phyloP scores from a whole-genome alignment of 2,329 filamentous ascomycete genomes.

The Boeremia exigua region DNA sequence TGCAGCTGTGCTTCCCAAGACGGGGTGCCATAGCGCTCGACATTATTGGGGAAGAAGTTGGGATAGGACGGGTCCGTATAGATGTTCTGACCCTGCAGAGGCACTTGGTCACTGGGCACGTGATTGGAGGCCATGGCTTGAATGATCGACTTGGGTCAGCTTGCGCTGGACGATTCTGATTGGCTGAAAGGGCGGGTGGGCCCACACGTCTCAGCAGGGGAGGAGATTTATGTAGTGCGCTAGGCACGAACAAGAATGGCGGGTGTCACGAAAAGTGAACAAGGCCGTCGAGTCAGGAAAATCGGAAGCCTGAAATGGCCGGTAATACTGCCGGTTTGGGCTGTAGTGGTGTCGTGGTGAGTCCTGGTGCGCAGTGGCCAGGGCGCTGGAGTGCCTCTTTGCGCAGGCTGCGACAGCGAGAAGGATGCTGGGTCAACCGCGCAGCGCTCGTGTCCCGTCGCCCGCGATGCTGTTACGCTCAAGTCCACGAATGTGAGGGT shows the following conservation, averaged over 20 bases:
- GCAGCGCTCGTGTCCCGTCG: slow-evolving; percentile 34
- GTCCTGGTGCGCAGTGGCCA: slow-evolving; percentile 29
- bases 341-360: slow-evolving; percentile 37
- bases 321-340: slow-evolving; percentile 42
- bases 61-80: slow-evolving; percentile 42
- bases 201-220: slow-evolving; percentile 31
- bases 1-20: slow-evolving; percentile 41
- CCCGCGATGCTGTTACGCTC: slow-evolving; percentile 35
- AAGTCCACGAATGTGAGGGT: slow-evolving; percentile 38
- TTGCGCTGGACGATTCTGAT: slow-evolving; percentile 28
- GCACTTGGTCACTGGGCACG: slow-evolving; percentile 45
- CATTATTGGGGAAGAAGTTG: slow-evolving; percentile 34
- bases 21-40: slow-evolving; percentile 39
- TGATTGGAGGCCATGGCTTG: slow-evolving; percentile 46
- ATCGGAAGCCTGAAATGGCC: slow-evolving; percentile 33
- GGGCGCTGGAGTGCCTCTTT: slow-evolving; percentile 17
- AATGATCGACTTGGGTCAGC: slow-evolving; percentile 22
- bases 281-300: slow-evolving; percentile 33
- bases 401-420: slow-evolving; percentile 23
- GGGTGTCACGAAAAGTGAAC: slow-evolving; percentile 37
- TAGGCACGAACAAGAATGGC: slow-evolving; percentile 42
- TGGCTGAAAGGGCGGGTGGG: slow-evolving; percentile 27
- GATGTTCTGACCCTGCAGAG: slow-evolving; percentile 41
- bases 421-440: slow-evolving; percentile 27
- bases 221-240: slow-evolving; percentile 41